These are phyloP conservation scores for Clitopilus passeckerianus DNA, from an alignment of 768 basidiomycete species.

Conservation along the genomic window DNA sequence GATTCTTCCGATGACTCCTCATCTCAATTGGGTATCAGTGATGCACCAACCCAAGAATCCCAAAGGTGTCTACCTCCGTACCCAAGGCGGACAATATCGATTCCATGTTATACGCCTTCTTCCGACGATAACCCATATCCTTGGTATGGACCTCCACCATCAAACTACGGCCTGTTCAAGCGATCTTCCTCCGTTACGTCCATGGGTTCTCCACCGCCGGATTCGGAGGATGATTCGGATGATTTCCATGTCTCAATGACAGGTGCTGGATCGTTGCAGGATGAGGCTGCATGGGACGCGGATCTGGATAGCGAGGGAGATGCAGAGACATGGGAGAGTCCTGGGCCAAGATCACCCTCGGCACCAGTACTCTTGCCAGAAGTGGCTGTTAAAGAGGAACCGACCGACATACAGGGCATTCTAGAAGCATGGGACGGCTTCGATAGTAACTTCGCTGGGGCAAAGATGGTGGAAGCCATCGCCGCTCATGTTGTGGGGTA, in stretches of 20 bases:
- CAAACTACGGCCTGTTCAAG: constrained; percentile 25
- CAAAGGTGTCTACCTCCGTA: constrained; percentile 51
- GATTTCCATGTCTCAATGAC: constrained; percentile 42
- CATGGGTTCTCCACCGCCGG: constrained; percentile 64
- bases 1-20: constrained; percentile 35
- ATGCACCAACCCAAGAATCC: constrained; percentile 26
- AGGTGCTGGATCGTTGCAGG: constrained; percentile 20
- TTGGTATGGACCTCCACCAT: constrained; percentile 20
- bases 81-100: constrained; percentile 52
- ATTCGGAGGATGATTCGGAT: constrained; percentile 62
- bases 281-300: constrained; percentile 38
- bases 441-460: constrained; percentile 37
- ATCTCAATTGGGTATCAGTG: constrained; percentile 4
- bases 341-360: constrained; percentile 60
- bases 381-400: constrained; percentile 53
- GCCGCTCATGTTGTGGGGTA: constrained; percentile 30
- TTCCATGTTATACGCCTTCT: constrained; percentile 50
- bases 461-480: constrained; percentile 36
- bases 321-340: constrained; percentile 59
- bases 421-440: constrained; percentile 69
- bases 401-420: constrained; percentile 56
- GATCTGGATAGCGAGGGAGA: constrained; percentile 54
- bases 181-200: constrained; percentile 61
- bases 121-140: constrained; percentile 27
- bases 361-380: constrained; percentile 35